Evolutionary conservation across 805 yeast genomes (phyloP), one percentile per base, ranked within the genome.

Genomic region (Scheffersomyces amazonensis): DNA sequence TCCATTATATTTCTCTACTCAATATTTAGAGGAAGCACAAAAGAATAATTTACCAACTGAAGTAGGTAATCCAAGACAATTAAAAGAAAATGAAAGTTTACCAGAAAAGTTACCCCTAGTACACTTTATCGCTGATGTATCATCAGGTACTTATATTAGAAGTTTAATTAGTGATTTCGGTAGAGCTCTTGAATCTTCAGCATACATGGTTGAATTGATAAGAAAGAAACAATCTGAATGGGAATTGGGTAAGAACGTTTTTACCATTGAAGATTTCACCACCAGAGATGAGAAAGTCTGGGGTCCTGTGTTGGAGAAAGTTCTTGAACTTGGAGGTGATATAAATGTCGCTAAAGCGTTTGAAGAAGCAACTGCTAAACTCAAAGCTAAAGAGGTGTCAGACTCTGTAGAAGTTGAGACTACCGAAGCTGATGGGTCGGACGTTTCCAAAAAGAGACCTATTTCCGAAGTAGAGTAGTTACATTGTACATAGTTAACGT

Each of bases 101-200:
- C 71, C 71, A 2, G 73, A 66, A 2, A 69, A 75, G 44, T 80
- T 87, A 2, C 93, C 95, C 2, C 50, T 83, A 34, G 51, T 91
- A 18, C 90, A 84, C 50, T 78, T 93, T 48, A 75, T 73, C 12
- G 78, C 95, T 3, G 74, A 77, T 24, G 99, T 91, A 1, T 84
- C 96, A 1, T 88, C 97, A 0, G 99, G 99, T 1, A 93, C 98
- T 0, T 93, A 93, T 53, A 89, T 93, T 34, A 75, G 99, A 48
- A 84, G 96, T 2, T 65, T 93, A 37, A 73, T 93, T 34, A 87
- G 95, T 61, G 99, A 93, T 53, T 70, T 87, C 31, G 98, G 96
- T 2, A 76, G 84, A 42, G 84, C 91, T 0, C 64, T 90, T 54
- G 81, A 83, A 13, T 79, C 90, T 0, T 78, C 87, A 18, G 87